Conservation (phyloP, 2,329 filamentous ascomycete species). For the Microdochium paspali region DNA sequence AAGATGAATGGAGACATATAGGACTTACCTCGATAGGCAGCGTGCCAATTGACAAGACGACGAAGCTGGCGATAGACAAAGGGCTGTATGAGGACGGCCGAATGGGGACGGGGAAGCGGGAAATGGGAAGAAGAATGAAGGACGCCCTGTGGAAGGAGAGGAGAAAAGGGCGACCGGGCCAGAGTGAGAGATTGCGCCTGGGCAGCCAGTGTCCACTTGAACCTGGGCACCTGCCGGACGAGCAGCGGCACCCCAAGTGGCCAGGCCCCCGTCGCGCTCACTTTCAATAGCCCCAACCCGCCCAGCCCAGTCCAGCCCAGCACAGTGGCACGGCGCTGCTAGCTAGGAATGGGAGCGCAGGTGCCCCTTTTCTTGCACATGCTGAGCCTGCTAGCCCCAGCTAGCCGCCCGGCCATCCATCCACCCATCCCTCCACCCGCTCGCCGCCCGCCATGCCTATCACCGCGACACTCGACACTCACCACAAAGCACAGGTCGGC, state of each 20-base stretch:
- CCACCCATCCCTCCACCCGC: no score
- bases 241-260: no score
- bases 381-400: not conserved
- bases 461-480: no score
- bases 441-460: no score
- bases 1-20: not conserved
- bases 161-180: not conserved
- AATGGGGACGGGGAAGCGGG: not conserved
- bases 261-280: not conserved
- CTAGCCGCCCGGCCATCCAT: not conserved
- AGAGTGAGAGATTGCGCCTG: not conserved
- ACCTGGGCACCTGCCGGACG: no score
- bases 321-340: not conserved
- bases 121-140: constrained; percentile 1
- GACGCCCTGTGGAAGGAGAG: not conserved
- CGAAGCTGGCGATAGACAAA: not conserved
- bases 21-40: not conserved
- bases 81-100: not conserved
- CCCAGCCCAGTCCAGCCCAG: no score
- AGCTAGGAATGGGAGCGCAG: no score
- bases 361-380: not conserved
- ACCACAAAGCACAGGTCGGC: no score
- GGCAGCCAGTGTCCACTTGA: not conserved
- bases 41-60: constrained; percentile 1
- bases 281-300: not conserved